Evolutionary conservation across 768 basidiomycete species (phyloP).

Genomic region (Podaxis rugospora): DNA sequence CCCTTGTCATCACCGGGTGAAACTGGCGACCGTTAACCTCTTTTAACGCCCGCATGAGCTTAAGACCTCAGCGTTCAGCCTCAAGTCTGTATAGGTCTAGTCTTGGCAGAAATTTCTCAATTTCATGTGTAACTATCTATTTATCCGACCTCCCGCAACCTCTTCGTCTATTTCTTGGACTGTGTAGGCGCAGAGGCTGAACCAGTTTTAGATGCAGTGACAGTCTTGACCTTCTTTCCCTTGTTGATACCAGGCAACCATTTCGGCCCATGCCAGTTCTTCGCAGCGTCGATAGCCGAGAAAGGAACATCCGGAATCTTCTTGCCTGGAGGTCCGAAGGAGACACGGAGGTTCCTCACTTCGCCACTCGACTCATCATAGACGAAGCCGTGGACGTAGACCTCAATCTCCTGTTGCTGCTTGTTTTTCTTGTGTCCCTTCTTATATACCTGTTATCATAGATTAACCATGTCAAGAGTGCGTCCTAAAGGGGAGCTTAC

Average conservation of each 20-base stretch:
- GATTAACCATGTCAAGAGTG: background rate
- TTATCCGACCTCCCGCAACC: too few species aligned
- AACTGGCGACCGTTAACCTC: background rate
- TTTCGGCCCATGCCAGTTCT: constrained; percentile 22
- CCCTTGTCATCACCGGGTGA: background rate
- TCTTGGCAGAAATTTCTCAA: too few species aligned
- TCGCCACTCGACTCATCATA: constrained; percentile 47
- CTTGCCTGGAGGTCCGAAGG: constrained; percentile 34
- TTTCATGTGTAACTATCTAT: too few species aligned
- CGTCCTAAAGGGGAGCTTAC: constrained; percentile 15
- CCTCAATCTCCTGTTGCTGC: constrained; percentile 21
- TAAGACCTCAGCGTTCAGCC: background rate
- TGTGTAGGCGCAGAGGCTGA: background rate
- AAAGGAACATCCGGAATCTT: constrained; percentile 30
- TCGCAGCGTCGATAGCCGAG: constrained; percentile 23
- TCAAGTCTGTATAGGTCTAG: background rate
- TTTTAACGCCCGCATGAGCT: background rate
- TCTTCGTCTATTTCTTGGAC: background rate
- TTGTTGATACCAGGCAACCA: constrained; percentile 18
- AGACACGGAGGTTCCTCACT: constrained; percentile 43
- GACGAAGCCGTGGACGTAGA: constrained; percentile 56
- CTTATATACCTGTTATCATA: constrained; percentile 19
- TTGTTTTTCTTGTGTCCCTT: constrained; percentile 14
- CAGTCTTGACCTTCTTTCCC: constrained; percentile 17
- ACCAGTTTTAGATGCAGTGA: background rate